Evolutionary conservation across 345 rosid species (phyloP), one percentile per base, ranked within the genome.

Genomic region (Syzygium oleosum): DNA sequence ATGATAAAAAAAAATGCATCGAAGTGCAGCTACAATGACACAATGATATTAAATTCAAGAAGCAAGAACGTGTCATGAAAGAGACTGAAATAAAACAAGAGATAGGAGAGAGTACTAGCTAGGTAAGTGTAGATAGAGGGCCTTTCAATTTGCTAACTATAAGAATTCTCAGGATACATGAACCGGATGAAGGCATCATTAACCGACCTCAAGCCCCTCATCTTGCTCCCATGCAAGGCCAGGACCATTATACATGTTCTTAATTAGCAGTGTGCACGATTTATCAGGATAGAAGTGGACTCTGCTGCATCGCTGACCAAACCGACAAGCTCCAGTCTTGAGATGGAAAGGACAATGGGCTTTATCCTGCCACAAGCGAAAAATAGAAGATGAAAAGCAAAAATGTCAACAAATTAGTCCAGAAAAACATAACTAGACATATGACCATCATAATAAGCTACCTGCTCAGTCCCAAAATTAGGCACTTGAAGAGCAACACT

Each of bases 191-290:
- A 92, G 94, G 90, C 94, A 93, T 90, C 95, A 89, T 86, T 92
- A 93, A 96, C 99, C 94, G 96, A 97, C 99, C 99, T 98, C 99
- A 86, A 98, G 99, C 93, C 97, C 98, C 94, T 98, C 99, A 92
- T 96, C 99, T 86, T 96, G 99, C 90, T 96, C 99, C 97, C 96
- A 96, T 38, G 96, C 93, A 93, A 94, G 94, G 91, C 99, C 99
- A 87, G 97, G 99, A 90, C 98, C 98, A 92, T 91, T 95, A 88
- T 95, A 98, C 98, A 98, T 98, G 92, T 95, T 98, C 94, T 89
- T 98, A 89, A 98, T 92, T n/a, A 98, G 96, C 83, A 98, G 85
- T 25, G 99, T 96, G 94, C 95, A 94, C 1, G 99, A 94, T 89
- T 92, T 94, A 92, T 93, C 94, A 2, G 99, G 98, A 91, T 95